Percentiles rank a stretch among this genome's conserved stretches.
Conservation (phyloP, 805 yeast species). For the Starmerella stigmatis region DNA sequence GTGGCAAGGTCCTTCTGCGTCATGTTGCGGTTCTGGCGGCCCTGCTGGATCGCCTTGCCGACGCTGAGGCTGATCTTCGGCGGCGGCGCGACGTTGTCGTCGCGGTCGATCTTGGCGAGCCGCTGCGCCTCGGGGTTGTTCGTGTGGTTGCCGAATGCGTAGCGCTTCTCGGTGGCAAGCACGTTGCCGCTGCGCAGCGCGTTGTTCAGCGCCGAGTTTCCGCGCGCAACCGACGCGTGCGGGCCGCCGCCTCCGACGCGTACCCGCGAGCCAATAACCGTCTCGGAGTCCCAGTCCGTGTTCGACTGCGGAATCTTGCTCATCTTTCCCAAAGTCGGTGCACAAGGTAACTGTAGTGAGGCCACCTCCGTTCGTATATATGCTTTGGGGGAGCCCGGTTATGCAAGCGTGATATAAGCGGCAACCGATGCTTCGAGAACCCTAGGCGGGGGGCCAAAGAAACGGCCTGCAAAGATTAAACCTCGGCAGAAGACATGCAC, state of each 20-base stretch:
- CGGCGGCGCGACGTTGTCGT: conserved; percentile 86
- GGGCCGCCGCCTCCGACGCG: conserved; percentile 79
- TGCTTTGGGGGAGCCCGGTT: not conserved
- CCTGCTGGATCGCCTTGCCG: conserved; percentile 77
- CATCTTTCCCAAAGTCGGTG: conserved; percentile 12
- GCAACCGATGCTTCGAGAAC: conserved; percentile 17
- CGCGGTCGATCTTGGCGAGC: conserved; percentile 83
- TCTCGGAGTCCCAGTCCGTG: conserved; percentile 82
- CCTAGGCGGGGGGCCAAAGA: not conserved
- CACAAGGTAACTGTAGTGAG: not conserved
- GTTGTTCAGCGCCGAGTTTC: conserved; percentile 70
- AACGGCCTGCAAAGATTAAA: no score
- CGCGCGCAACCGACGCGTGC: conserved; percentile 69
- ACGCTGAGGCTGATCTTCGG: conserved; percentile 75
- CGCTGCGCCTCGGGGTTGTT: conserved; percentile 84
- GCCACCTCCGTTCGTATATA: not conserved
- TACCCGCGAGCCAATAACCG: conserved; percentile 81
- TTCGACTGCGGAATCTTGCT: conserved; percentile 23
- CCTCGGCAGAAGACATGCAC: no score
- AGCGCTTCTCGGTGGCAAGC: conserved; percentile 87
- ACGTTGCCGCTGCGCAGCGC: conserved; percentile 90
- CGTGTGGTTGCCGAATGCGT: conserved; percentile 53
- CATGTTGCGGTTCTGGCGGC: conserved; percentile 75
- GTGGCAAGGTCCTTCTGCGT: conserved; percentile 97
- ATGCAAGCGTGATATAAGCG: conserved; percentile 7